Evolutionary conservation across 345 rosid species (phyloP).

Genomic region (Aethionema arabicum): DNA sequence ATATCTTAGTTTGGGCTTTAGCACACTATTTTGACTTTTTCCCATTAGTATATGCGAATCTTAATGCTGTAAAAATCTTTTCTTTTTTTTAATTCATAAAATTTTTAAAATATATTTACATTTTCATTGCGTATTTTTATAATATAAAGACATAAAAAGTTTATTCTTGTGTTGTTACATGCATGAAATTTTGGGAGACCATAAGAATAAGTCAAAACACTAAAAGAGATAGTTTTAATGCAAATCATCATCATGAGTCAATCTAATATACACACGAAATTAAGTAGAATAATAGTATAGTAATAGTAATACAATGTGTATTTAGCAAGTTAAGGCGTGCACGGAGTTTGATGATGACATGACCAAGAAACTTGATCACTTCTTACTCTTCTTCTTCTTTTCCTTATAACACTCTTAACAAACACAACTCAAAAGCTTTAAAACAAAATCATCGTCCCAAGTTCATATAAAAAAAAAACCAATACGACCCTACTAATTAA

Average conservation of each 20-base stretch:
- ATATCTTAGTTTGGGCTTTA: too few species aligned
- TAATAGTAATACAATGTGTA: slow-evolving; percentile 15
- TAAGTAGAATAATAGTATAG: too few species aligned
- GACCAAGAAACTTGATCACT: slow-evolving; percentile 41
- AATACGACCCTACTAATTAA: slow-evolving; percentile 35
- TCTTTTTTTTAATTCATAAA: too few species aligned
- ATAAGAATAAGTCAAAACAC: slow-evolving; percentile 11
- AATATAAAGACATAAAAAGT: too few species aligned
- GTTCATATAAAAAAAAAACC: slow-evolving; percentile 3
- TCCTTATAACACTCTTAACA: slow-evolving; percentile 14
- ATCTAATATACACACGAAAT: not conserved
- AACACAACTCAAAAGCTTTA: slow-evolving; percentile 10
- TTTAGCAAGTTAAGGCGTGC: slow-evolving; percentile 50
- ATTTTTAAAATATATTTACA: too few species aligned
- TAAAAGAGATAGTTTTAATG: not conserved
- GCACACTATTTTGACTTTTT: too few species aligned
- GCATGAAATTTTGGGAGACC: not conserved
- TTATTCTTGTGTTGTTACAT: too few species aligned
- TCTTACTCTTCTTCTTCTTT: slow-evolving; percentile 28
- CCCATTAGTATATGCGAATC: too few species aligned
- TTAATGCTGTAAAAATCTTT: too few species aligned
- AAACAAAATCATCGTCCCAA: slow-evolving; percentile 25
- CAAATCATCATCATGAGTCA: slow-evolving; percentile 29
- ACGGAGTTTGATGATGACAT: slow-evolving; percentile 42
- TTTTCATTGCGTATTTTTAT: too few species aligned